Conservation (phyloP, 306 rosid genomes). For the Abrus pulchellus region DNA sequence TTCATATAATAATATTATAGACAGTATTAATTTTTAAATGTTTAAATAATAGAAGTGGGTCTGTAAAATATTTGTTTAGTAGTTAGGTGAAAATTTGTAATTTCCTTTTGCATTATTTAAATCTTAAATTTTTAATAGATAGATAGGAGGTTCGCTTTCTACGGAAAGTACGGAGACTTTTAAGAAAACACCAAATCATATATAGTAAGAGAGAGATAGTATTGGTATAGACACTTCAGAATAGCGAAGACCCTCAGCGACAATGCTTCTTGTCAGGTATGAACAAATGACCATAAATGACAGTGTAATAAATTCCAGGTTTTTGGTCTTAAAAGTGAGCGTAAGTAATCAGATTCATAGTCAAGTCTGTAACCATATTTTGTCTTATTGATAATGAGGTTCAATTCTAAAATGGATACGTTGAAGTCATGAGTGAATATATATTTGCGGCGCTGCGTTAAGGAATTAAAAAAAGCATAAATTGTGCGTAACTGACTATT, state of each 20-base stretch:
- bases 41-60: too few species aligned
- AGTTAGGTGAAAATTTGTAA: too few species aligned
- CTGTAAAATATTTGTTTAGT: too few species aligned
- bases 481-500: background rate
- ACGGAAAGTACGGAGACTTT: background rate
- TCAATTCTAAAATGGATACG: conserved; percentile 27
- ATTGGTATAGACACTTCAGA: background rate
- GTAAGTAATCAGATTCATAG: conserved; percentile 16
- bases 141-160: background rate
- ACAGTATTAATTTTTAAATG: too few species aligned
- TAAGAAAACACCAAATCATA: conserved; percentile 8
- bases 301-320: conserved; percentile 5
- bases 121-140: too few species aligned
- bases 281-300: background rate
- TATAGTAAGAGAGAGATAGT: background rate
- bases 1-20: too few species aligned
- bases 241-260: background rate
- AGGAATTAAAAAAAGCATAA: conserved; percentile 5
- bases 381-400: conserved; percentile 37
- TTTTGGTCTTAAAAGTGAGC: conserved; percentile 7
- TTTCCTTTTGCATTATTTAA: too few species aligned
- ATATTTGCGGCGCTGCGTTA: background rate
- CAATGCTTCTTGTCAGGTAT: background rate
- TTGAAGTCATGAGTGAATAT: background rate
- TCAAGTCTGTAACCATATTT: conserved; percentile 42